Conservation (phyloP, 345 rosid species). For the Excoecaria cochinchinensis region DNA sequence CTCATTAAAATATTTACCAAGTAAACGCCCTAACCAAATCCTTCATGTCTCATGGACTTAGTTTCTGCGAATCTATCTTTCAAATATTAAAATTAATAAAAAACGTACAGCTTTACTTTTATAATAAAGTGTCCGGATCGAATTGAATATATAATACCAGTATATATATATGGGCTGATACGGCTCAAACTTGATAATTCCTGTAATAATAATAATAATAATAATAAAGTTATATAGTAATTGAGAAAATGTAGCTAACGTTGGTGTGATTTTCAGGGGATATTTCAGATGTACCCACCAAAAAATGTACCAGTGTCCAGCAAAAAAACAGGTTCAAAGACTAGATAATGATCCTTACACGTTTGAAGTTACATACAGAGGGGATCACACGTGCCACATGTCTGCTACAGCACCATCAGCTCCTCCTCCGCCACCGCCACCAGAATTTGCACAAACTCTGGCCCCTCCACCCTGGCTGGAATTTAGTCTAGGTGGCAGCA, state of each 20-base stretch:
- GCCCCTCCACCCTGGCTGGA: slow-evolving; percentile 38
- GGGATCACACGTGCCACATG: slow-evolving; percentile 73
- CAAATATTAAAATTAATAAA: too few species aligned
- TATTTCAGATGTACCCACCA: slow-evolving; percentile 88
- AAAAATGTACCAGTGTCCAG: slow-evolving; percentile 71
- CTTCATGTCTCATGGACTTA: too few species aligned
- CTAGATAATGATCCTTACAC: slow-evolving; percentile 59
- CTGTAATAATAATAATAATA: too few species aligned
- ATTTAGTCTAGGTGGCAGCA: slow-evolving; percentile 26
- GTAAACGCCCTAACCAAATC: too few species aligned
- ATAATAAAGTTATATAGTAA: too few species aligned
- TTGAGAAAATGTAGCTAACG: too few species aligned
- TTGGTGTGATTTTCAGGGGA: slow-evolving; percentile 39
- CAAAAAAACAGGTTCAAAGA: slow-evolving; percentile 89
- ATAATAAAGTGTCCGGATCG: too few species aligned
- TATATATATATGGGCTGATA: too few species aligned
- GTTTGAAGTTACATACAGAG: slow-evolving; percentile 59
- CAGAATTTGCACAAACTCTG: background rate
- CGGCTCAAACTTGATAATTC: too few species aligned
- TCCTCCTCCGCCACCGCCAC: slow-evolving; percentile 16
- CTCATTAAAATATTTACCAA: background rate
- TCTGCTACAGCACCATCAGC: slow-evolving; percentile 52
- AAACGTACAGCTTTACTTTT: too few species aligned
- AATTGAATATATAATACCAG: too few species aligned
- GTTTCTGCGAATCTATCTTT: too few species aligned